Evolutionary conservation across 139 green algal genomes (phyloP).

Genomic region (Penium margaritaceum): DNA sequence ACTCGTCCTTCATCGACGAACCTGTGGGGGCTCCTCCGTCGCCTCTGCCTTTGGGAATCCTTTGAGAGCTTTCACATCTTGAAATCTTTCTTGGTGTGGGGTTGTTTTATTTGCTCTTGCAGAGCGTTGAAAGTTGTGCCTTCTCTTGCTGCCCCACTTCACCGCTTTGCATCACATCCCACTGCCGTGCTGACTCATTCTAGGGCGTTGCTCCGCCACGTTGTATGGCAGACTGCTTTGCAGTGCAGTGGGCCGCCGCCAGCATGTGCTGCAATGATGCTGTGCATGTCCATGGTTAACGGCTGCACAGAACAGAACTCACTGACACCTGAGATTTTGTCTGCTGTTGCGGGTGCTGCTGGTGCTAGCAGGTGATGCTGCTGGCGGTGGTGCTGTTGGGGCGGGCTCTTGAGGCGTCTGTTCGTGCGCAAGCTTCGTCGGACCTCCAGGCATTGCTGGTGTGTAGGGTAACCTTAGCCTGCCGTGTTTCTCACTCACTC

Average conservation of each 20-base stretch:
- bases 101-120: not conserved
- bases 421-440: conserved; percentile 24
- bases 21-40: conserved; percentile 49
- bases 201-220: not conserved
- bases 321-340: not conserved
- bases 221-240: not conserved
- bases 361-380: conserved; percentile 67
- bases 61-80: too few species aligned
- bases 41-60: not conserved
- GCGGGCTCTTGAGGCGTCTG: conserved; percentile 67
- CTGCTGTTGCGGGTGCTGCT: not conserved
- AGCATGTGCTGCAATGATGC: too few species aligned
- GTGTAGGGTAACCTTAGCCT: not conserved
- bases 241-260: too few species aligned
- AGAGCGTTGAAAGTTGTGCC: not conserved
- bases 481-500: not conserved
- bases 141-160: not conserved
- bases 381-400: conserved; percentile 88
- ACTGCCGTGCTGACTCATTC: not conserved
- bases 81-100: too few species aligned
- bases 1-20: conserved; percentile 78
- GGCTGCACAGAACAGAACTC: too few species aligned
- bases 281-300: too few species aligned
- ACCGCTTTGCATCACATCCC: not conserved
- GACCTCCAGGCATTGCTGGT: conserved; percentile 41